Percentiles rank a stretch among this genome's conserved stretches.
These are phyloP conservation scores for Echinochloa phyllopogon DNA, from an alignment of 176 grass and related monocot species.

Conservation along the genomic window DNA sequence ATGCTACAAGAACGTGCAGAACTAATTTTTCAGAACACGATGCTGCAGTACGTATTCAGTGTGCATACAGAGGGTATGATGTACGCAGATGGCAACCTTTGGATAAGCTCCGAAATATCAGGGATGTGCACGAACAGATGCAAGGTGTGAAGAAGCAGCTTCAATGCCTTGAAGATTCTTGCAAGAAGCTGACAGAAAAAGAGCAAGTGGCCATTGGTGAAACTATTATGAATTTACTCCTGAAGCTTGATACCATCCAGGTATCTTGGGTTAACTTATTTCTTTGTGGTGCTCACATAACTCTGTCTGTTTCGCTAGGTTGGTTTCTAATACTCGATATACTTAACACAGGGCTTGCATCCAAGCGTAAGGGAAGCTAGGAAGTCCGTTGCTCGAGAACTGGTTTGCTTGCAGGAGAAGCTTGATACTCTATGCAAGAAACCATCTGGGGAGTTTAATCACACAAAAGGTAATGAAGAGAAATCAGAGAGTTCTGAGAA, in stretches of 20 bases:
- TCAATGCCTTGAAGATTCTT: conserved; percentile 57
- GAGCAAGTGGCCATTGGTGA: conserved; percentile 59
- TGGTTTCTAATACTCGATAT: not conserved
- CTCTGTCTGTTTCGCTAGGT: no score
- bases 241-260: conserved; percentile 91
- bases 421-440: conserved; percentile 57
- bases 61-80: conserved; percentile 69
- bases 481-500: not conserved
- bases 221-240: conserved; percentile 84
- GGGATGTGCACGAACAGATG: conserved; percentile 48
- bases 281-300: not conserved
- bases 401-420: conserved; percentile 75
- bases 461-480: conserved; percentile 17
- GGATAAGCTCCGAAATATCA: conserved; percentile 76
- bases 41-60: conserved; percentile 69
- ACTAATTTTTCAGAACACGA: conserved; percentile 52
- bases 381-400: conserved; percentile 70
- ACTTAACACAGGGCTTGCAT: conserved; percentile 62
- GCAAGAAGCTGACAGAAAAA: conserved; percentile 38
- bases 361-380: conserved; percentile 68
- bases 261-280: conserved; percentile 38
- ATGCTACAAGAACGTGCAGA: not conserved
- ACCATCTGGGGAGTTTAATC: conserved; percentile 16
- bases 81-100: conserved; percentile 73
- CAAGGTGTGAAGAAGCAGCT: conserved; percentile 54